Evolutionary conservation across 192 early-diverging fungal genomes (phyloP), one percentile per base, ranked within the genome.

Genomic region (Pilaira anomala): DNA sequence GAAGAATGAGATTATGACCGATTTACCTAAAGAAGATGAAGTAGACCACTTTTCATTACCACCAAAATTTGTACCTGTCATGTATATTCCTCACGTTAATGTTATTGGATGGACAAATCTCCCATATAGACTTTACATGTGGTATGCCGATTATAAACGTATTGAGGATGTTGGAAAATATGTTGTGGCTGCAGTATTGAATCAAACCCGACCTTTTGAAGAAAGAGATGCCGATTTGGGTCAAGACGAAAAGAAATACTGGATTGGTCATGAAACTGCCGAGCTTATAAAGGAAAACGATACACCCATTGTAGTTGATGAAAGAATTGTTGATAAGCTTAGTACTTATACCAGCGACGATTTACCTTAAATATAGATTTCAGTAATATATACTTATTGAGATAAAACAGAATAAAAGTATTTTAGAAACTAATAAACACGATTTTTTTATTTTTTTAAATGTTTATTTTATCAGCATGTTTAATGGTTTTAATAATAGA

Each of bases 61-160:
- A 14, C 57, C 74, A 19, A 36, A 59, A 3, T 49, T 79, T 13
- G 58, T 67, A 1, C 56, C 70, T 42, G 53, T 79, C 8, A 65
- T 69, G 28, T 79, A 76, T 42, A 60, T 79, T 33, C 74, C 74
- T 42, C 75, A 76, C 21, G 48, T 73, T 7, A 79, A 79, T 28
- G 58, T 75, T 12, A 73, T 79, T 54, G 77, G 77, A 14, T 79
- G 77, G 77, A 30, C 48, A 11, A 79, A 73, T 29, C 60, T 79
- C 19, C 77, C 77, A 7, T 64, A 76, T 29, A 73, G 74, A 25
- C 50, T 79, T 18, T 71, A 64, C n/a, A 58, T 72, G 60, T 79
- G 74, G 67, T 49, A 59, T 26, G 57, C 63, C 7, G 74, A 76
- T 53, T 70, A 72, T 40, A 62, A 72, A 19, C 66, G 68, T 24